phyloP scores from a whole-genome alignment of 2,329 filamentous ascomycete species.

The Fusarium robinianum region DNA sequence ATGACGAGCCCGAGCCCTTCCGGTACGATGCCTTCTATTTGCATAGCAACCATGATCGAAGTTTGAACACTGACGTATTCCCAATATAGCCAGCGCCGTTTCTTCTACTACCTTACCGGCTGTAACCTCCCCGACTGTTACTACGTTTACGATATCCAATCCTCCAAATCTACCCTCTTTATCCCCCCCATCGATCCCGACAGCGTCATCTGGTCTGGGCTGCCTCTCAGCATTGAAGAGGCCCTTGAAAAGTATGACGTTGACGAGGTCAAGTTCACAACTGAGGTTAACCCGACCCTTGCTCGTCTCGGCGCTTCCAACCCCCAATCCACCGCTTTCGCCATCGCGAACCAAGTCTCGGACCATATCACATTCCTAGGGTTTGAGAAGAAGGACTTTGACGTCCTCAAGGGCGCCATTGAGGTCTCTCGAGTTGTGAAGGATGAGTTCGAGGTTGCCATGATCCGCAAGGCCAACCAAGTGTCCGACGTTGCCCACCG shows the following conservation, averaged over 20 bases:
- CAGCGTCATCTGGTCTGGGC: slow-evolving; percentile 88
- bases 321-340: slow-evolving; percentile 62
- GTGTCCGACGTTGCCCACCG: slow-evolving; percentile 71
- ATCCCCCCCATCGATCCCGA: slow-evolving; percentile 89
- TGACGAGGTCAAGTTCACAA: slow-evolving; percentile 74
- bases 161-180: slow-evolving; percentile 78
- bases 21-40: slow-evolving; percentile 53
- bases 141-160: slow-evolving; percentile 77
- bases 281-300: slow-evolving; percentile 76
- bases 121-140: slow-evolving; percentile 79
- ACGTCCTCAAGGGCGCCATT: slow-evolving; percentile 63
- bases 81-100: slow-evolving; percentile 75
- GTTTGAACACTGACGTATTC: slow-evolving; percentile 5
- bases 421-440: slow-evolving; percentile 72
- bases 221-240: slow-evolving; percentile 77
- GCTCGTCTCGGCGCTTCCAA: slow-evolving; percentile 52
- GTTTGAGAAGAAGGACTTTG: slow-evolving; percentile 67
- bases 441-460: slow-evolving; percentile 73
- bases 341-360: slow-evolving; percentile 78
- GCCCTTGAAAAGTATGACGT: slow-evolving; percentile 79
- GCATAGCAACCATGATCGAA: background rate
- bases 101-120: slow-evolving; percentile 94
- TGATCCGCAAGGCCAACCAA: slow-evolving; percentile 73
- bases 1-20: slow-evolving; percentile 81
- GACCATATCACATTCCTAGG: slow-evolving; percentile 71